These are phyloP conservation scores for Phaseolus lunatus DNA, from an alignment of 306 rosid species.

Conservation along the genomic window DNA sequence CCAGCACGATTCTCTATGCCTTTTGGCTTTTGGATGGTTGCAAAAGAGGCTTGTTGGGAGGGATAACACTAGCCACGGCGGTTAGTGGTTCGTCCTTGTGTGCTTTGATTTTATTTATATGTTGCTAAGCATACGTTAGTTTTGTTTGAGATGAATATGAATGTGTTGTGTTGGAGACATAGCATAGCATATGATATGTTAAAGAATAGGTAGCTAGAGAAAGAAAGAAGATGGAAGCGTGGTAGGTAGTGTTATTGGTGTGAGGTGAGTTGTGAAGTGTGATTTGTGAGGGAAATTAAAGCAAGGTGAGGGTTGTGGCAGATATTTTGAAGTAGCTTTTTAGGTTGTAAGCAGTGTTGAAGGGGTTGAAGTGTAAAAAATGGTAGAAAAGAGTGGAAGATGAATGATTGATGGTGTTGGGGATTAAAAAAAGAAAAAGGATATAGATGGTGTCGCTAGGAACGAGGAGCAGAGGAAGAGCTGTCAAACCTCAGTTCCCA, in stretches of 20 bases:
- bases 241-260: slow-evolving; percentile 29
- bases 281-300: slow-evolving; percentile 18
- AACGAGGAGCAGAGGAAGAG: slow-evolving; percentile 55
- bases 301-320: background rate
- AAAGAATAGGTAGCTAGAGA: background rate
- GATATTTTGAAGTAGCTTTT: too few species aligned
- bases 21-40: slow-evolving; percentile 72
- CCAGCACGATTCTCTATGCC: slow-evolving; percentile 75
- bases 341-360: too few species aligned
- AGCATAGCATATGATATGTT: slow-evolving; percentile 14
- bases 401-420: background rate
- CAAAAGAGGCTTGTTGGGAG: slow-evolving; percentile 34
- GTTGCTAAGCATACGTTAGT: slow-evolving; percentile 28
- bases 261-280: background rate
- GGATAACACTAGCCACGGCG: slow-evolving; percentile 54
- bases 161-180: too few species aligned
- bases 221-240: background rate
- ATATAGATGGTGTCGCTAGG: slow-evolving; percentile 22
- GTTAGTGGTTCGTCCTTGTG: slow-evolving; percentile 65
- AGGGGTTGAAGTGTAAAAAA: too few species aligned
- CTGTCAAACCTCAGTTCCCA: slow-evolving; percentile 66
- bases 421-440: background rate
- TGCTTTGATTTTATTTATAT: slow-evolving; percentile 48
- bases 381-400: too few species aligned
- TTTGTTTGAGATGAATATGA: background rate